A percentile compares a stretch with the other conserved stretches of the same genome.
These are phyloP conservation scores for Penicillium coffeae DNA, from an alignment of 495 filamentous ascomycete species.

Conservation along the genomic window DNA sequence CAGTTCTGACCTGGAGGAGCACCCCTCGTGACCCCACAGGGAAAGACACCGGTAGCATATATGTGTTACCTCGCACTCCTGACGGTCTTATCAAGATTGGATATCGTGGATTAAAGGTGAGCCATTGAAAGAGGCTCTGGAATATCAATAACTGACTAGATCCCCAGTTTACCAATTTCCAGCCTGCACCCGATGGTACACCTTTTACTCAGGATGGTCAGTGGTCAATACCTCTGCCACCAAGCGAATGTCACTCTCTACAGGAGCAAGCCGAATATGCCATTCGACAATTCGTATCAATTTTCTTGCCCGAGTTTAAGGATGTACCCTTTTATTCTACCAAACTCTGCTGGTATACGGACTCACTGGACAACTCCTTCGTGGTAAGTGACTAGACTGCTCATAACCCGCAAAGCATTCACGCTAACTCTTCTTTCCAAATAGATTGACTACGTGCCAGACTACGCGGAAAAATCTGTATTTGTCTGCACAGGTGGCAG, in stretches of 20 bases:
- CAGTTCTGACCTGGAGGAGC: slow-evolving; percentile 17
- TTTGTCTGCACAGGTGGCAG: slow-evolving; percentile 21
- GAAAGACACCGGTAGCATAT: slow-evolving; percentile 18
- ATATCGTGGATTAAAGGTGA: slow-evolving; percentile 16
- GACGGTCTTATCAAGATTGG: slow-evolving; percentile 17
- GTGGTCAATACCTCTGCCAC: slow-evolving; percentile 15
- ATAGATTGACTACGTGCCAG: slow-evolving; percentile 15
- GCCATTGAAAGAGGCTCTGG: neutral
- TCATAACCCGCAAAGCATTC: neutral
- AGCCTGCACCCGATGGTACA: slow-evolving; percentile 8
- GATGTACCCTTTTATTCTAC: slow-evolving; percentile 14
- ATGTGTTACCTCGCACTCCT: slow-evolving; percentile 16
- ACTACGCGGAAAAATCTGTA: slow-evolving; percentile 15
- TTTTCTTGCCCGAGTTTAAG: slow-evolving; percentile 14
- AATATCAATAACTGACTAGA: neutral
- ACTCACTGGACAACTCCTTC: slow-evolving; percentile 20
- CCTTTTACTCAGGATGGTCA: slow-evolving; percentile 15
- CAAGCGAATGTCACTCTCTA: slow-evolving; percentile 2
- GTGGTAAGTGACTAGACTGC: slow-evolving; percentile 3
- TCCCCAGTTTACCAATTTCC: slow-evolving; percentile 17
- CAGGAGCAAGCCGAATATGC: slow-evolving; percentile 8
- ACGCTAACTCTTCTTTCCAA: too few species aligned
- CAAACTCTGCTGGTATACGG: slow-evolving; percentile 23
- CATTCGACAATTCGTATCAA: slow-evolving; percentile 7
- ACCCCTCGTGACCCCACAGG: slow-evolving; percentile 7